These are phyloP conservation scores for Cryphonectria nitschkei DNA, from an alignment of 2,329 filamentous ascomycete species.

Conservation along the genomic window DNA sequence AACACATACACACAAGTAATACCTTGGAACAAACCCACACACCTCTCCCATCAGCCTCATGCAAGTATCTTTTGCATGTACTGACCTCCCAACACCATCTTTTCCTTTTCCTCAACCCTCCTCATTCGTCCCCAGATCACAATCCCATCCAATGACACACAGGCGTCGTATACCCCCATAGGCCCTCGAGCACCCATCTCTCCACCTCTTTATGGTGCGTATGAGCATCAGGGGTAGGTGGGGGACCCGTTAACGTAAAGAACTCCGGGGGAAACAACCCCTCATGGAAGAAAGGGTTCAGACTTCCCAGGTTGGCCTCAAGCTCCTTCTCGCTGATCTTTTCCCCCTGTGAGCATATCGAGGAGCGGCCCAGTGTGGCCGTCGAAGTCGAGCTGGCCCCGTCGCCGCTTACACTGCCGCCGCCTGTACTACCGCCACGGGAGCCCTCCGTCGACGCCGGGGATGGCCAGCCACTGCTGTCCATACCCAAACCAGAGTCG, in stretches of 20 bases:
- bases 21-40: neutral
- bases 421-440: neutral
- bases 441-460: no score
- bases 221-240: conserved; percentile 3
- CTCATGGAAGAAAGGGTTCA: conserved; percentile 19
- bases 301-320: conserved; percentile 16
- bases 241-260: neutral
- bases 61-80: neutral
- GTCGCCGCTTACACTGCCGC: neutral
- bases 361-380: neutral
- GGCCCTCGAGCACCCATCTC: conserved; percentile 23
- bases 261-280: neutral
- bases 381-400: conserved; percentile 14
- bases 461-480: neutral
- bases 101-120: neutral
- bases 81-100: neutral
- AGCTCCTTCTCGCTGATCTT: conserved; percentile 18
- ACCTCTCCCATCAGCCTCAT: neutral
- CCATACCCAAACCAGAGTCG: neutral
- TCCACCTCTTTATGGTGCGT: conserved; percentile 24
- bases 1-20: neutral
- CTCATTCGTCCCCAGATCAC: neutral
- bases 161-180: neutral
- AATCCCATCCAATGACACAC: conserved; percentile 13
- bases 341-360: neutral